Evolutionary conservation across 78 protist genomes (phyloP).

Genomic region (Dictyostelium citrinum): DNA sequence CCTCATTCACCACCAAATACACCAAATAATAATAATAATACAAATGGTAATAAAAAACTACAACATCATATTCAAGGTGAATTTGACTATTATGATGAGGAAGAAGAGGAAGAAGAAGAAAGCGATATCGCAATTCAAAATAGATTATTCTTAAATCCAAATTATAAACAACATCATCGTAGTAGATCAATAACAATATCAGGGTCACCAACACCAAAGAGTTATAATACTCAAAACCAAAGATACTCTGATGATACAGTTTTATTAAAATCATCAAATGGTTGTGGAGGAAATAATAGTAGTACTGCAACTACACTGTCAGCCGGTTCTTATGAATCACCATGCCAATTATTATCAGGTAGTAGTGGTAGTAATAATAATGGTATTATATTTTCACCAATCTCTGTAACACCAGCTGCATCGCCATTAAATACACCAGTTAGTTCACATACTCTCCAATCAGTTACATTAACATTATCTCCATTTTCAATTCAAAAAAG

Average conservation of each 20-base stretch:
- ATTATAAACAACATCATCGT: neutral
- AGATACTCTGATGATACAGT: constrained; percentile 9
- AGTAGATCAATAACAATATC: constrained; percentile 51
- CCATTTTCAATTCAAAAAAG: constrained; percentile 2
- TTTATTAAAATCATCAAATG: neutral
- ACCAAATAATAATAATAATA: neutral
- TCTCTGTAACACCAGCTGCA: constrained; percentile 2
- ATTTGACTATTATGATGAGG: neutral
- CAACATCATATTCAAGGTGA: neutral
- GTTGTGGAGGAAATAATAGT: neutral
- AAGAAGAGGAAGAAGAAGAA: neutral
- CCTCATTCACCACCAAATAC: constrained; percentile 37
- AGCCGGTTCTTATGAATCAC: neutral
- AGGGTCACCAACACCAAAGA: constrained; percentile 22
- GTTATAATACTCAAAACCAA: neutral
- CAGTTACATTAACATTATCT: neutral
- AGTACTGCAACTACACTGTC: neutral
- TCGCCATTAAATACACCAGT: neutral
- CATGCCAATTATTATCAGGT: neutral
- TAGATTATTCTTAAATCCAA: constrained; percentile 41
- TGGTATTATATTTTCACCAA: neutral
- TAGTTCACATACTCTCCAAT: neutral
- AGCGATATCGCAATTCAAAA: constrained; percentile 36
- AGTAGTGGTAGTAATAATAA: neutral
- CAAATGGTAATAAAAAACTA: neutral